Percentiles rank a stretch among this genome's conserved stretches.
phyloP scores from a whole-genome alignment of 768 basidiomycete genomes.

The Mycena galericulata region DNA sequence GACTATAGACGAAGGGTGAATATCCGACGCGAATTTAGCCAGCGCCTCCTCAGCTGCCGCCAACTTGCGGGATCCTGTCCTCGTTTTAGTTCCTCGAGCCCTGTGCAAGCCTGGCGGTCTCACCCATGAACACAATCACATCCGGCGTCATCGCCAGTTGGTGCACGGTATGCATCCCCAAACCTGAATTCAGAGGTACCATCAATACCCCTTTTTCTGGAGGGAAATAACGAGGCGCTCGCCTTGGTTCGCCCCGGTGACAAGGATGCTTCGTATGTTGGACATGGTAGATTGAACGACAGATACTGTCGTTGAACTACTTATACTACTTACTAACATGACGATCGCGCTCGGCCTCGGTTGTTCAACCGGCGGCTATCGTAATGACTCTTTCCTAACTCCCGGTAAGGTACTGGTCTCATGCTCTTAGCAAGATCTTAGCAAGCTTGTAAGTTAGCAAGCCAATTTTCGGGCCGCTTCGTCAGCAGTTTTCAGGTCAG shows the following conservation, averaged over 20 bases:
- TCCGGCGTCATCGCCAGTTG: neutral
- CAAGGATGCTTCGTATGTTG: slow-evolving; percentile 14
- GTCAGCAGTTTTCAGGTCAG: too few relatives aligned
- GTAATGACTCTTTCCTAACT: too few relatives aligned
- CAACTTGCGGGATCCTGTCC: slow-evolving; percentile 18
- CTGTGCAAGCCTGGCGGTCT: too few relatives aligned
- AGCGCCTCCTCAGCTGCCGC: slow-evolving; percentile 13
- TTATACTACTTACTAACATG: too few relatives aligned
- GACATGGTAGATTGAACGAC: slow-evolving; percentile 8
- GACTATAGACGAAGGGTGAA: slow-evolving; percentile 21
- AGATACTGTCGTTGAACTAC: too few relatives aligned
- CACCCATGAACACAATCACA: slow-evolving; percentile 23
- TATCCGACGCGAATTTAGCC: slow-evolving; percentile 15
- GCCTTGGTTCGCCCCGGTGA: slow-evolving; percentile 27
- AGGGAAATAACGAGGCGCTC: neutral
- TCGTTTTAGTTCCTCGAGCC: neutral
- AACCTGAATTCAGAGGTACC: neutral
- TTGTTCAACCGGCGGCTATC: too few relatives aligned
- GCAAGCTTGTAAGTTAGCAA: too few relatives aligned
- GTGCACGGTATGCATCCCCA: slow-evolving; percentile 24
- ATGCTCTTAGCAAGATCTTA: too few relatives aligned
- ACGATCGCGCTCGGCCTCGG: too few relatives aligned
- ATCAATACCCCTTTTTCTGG: neutral
- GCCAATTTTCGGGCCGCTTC: too few relatives aligned
- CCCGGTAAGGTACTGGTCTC: too few relatives aligned